Conservation (phyloP, 2,329 filamentous ascomycete genomes). For the Hypoxylon sp. region DNA sequence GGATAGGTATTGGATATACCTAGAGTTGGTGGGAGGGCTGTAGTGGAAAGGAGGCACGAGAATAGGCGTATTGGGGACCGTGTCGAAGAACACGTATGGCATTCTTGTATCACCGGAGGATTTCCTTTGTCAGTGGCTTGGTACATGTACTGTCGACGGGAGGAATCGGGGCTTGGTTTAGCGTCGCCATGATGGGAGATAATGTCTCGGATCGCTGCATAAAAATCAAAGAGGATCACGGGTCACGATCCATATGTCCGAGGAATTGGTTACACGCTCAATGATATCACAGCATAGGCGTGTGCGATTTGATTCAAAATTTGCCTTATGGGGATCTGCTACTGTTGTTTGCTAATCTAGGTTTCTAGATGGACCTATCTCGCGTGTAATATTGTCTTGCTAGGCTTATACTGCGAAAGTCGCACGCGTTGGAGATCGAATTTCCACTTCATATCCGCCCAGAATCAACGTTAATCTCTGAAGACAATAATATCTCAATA, state of each 20-base stretch:
- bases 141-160: slow-evolving; percentile 35
- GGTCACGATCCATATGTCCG: not conserved
- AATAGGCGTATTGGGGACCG: not conserved
- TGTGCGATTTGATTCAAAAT: too few relatives aligned
- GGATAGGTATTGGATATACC: not conserved
- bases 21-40: not conserved
- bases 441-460: too few relatives aligned
- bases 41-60: not conserved
- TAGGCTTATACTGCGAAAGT: too few relatives aligned
- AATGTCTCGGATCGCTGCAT: not conserved
- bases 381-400: not conserved
- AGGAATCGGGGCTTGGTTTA: not conserved
- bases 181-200: too few relatives aligned
- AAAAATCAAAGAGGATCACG: too few relatives aligned
- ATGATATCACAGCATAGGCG: slow-evolving; percentile 3
- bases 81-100: slow-evolving; percentile 29
- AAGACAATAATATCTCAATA: too few relatives aligned
- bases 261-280: not conserved
- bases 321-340: not conserved
- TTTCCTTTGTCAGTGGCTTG: slow-evolving; percentile 40
- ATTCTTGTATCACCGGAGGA: slow-evolving; percentile 39
- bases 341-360: not conserved
- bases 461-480: too few relatives aligned
- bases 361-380: not conserved
- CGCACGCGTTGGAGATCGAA: too few relatives aligned